phyloP scores from a whole-genome alignment of 306 rosid genomes.

The Rosa lucieae region DNA sequence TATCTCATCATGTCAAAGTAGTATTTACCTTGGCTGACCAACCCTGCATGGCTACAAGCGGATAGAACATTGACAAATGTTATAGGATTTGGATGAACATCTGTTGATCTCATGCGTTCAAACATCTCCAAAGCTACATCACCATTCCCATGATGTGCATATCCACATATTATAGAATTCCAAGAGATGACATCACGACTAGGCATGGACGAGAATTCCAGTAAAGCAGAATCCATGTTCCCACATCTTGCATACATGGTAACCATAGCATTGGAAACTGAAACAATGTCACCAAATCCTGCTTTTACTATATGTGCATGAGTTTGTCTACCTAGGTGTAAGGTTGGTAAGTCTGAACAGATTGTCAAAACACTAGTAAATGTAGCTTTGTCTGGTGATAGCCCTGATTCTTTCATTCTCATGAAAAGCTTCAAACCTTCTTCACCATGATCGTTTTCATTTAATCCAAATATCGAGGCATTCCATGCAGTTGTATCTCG shows the following conservation, averaged over 20 bases:
- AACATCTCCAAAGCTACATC: slow-evolving; percentile 46
- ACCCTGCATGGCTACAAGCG: slow-evolving; percentile 55
- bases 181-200: slow-evolving; percentile 47
- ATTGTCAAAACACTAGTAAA: slow-evolving; percentile 48
- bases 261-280: slow-evolving; percentile 50
- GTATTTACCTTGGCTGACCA: slow-evolving; percentile 41
- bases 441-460: slow-evolving; percentile 45
- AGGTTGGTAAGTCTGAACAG: slow-evolving; percentile 45
- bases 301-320: slow-evolving; percentile 36
- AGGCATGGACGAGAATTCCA: slow-evolving; percentile 43
- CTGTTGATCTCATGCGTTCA: slow-evolving; percentile 38
- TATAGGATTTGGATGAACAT: slow-evolving; percentile 40
- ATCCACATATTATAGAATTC: slow-evolving; percentile 56
- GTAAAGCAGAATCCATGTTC: slow-evolving; percentile 42
- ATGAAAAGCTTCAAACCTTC: slow-evolving; percentile 49
- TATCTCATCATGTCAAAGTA: slow-evolving; percentile 41
- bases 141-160: slow-evolving; percentile 49
- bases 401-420: slow-evolving; percentile 46
- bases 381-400: slow-evolving; percentile 41
- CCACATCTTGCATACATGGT: slow-evolving; percentile 69
- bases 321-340: slow-evolving; percentile 45
- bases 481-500: slow-evolving; percentile 49
- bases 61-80: slow-evolving; percentile 55
- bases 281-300: slow-evolving; percentile 37
- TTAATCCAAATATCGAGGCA: slow-evolving; percentile 53